Base-by-base conservation (phyloP, 352 stramenopile species). In the Pythium rishiriense region DNA sequence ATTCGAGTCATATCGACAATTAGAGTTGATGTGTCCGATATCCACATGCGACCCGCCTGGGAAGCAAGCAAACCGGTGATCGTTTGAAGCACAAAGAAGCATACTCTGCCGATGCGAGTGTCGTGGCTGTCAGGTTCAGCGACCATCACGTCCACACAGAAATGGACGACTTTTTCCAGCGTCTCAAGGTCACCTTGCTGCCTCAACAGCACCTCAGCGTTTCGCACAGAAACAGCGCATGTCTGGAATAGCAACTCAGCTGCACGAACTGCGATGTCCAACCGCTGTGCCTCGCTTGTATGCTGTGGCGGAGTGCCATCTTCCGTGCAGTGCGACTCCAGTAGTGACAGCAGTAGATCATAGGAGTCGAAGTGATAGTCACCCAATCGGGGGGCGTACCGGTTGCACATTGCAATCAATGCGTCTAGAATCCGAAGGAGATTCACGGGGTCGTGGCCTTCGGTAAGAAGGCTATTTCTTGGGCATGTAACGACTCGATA, bases 301-400 rank as follows among this genome's bases (percentile, higher is more conserved):
- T 79, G 67, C n/a, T 62, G 52, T n/a, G 75, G 71, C 2, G 70
- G 69, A 19, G 64, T 25, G 21, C 73, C 74, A 31, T 86, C 76
- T 19, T 72, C 69, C 22, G 86, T 83, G 59, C 81, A 92, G 61
- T 94, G 82, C 2, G 63, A 68, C 25, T 69, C 51, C n/a, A 96
- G 43, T 4, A 94, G 53, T 15, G 74, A 46, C 5, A 96, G 66
- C 31, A 94, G 43, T 2, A 91, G 69, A 45, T 79, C 70, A 33
- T 92, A 94, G 7, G 74, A 66, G 49, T 91, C 83, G 71, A 94
- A 93, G 21, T 77, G 67, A 50, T 88, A 91, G 19, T 72, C 53
- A 35, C 39, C 58, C n/a, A 96, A 66, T 26, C 81, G 43, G 6
- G 75, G 39, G 3, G 75, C 58, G 56, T 91, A 93, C 6, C 77